Evolutionary conservation across 2,329 filamentous ascomycete genomes (phyloP), one percentile per base, ranked within the genome.

Genomic region (Pseudogymnoascus sp.): DNA sequence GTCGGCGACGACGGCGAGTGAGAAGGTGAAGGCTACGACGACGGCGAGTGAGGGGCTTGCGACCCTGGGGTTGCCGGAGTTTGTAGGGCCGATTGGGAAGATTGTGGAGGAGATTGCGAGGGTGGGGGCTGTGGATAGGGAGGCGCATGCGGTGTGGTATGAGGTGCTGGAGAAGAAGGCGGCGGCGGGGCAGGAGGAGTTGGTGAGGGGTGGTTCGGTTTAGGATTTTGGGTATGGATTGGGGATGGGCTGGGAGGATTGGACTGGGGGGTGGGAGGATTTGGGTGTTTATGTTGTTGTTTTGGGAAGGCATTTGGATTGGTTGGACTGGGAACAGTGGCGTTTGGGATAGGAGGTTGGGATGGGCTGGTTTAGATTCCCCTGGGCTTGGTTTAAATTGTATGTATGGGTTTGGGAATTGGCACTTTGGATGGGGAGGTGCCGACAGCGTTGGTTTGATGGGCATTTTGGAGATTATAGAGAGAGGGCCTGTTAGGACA

Each of bases 21-120:
- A 92, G 70, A 85, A 88, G 68, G 84, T 89, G 62, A 84, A 84
- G 68, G 86, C 84, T 10, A 85, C 87, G 0, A 88, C 83, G 67
- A 85, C 80, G 0, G 87, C 87, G 0, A 84, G 83, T 9, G 88
- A 92, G 72, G 86, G 83, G 63, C 79, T 92, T 6, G 87, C 87
- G 0, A 80, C 81, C 2, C 79, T 88, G 15, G 89, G 89, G 0
- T 74, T 92, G 62, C 86, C 86, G 0, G 89, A 92, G 73, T 92
- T 92, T 71, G 85, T 88, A 13, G 82, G 83, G 29, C 83, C 81
- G 64, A 84, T 92, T 12, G 79, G 86, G 33, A 83, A 84, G 58
- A 86, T 92, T 67, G 85, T 89, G 6, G 87, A 90, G 35, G 79
- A 87, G 69, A 75, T 92, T 64, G 80, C 82, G 42, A 81, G 82